Conservation (phyloP, 306 rosid genomes). For the Vigna unguiculata region DNA sequence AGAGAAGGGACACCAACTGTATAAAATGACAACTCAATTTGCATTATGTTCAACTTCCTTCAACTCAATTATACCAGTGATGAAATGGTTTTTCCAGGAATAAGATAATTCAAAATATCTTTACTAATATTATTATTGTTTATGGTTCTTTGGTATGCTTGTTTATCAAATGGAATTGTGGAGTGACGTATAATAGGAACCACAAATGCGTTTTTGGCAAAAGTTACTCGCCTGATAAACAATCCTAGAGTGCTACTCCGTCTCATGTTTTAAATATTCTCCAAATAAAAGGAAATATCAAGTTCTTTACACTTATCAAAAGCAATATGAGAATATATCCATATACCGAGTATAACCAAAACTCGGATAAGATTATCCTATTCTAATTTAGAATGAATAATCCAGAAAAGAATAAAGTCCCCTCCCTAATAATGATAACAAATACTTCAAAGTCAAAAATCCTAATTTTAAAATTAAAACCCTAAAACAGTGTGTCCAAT, state of each 20-base stretch:
- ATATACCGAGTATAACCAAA: neutral
- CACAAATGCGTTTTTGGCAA: neutral
- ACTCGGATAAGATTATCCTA: neutral
- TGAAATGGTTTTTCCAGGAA: constrained; percentile 31
- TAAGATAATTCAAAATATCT: constrained; percentile 9
- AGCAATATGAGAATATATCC: neutral
- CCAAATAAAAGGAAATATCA: neutral
- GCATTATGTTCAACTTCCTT: neutral
- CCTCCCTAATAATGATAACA: neutral
- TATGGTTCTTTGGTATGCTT: constrained; percentile 27
- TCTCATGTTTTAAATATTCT: constrained; percentile 2
- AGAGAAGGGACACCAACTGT: neutral
- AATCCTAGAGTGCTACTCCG: neutral
- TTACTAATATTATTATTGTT: neutral
- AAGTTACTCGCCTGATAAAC: neutral
- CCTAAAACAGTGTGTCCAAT: neutral
- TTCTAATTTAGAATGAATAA: neutral
- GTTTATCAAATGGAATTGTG: neutral
- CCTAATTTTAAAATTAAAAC: neutral
- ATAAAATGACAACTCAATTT: constrained; percentile 4
- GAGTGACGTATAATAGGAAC: constrained; percentile 5
- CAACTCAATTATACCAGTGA: constrained; percentile 12
- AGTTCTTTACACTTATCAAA: neutral
- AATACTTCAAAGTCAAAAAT: neutral
- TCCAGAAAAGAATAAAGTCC: neutral